phyloP scores from a whole-genome alignment of 768 basidiomycete genomes.

The Lactarius tabidus region DNA sequence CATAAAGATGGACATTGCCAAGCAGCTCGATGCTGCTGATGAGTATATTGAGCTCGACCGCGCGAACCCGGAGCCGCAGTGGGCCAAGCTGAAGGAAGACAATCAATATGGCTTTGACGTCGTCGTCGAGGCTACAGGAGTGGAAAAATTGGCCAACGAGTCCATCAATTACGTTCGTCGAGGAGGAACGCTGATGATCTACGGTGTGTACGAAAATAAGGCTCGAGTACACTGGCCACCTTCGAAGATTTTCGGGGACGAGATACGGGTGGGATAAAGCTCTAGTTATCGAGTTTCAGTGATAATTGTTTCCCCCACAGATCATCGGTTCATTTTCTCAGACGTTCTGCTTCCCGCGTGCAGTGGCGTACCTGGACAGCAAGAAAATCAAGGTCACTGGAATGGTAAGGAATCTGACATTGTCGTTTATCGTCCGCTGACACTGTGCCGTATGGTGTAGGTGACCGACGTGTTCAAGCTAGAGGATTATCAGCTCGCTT shows the following conservation, averaged over 20 bases:
- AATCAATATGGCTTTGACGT: slow-evolving; percentile 89
- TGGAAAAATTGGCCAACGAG: slow-evolving; percentile 82
- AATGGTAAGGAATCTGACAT: slow-evolving; percentile 47
- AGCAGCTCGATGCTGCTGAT: slow-evolving; percentile 71
- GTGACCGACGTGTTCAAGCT: slow-evolving; percentile 56
- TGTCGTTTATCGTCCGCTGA: background rate
- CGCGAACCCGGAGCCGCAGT: slow-evolving; percentile 67
- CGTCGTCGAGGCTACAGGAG: slow-evolving; percentile 79
- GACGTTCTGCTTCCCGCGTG: slow-evolving; percentile 85
- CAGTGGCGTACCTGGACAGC: slow-evolving; percentile 83
- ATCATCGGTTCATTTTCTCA: slow-evolving; percentile 92
- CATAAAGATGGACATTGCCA: slow-evolving; percentile 85
- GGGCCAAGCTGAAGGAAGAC: slow-evolving; percentile 73
- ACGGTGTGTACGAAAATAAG: slow-evolving; percentile 87
- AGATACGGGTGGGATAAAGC: slow-evolving; percentile 46
- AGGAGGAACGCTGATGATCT: slow-evolving; percentile 82
- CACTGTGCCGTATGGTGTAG: slow-evolving; percentile 29
- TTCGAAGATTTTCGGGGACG: slow-evolving; percentile 72
- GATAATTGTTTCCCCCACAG: slow-evolving; percentile 35
- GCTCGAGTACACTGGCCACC: slow-evolving; percentile 85
- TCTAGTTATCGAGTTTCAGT: background rate
- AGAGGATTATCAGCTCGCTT: slow-evolving; percentile 57
- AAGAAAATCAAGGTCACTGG: slow-evolving; percentile 79
- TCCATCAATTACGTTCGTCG: slow-evolving; percentile 86
- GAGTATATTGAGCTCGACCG: slow-evolving; percentile 85